Conservation (phyloP, 192 early-diverging fungal genomes). For the Coemansia sp. region DNA sequence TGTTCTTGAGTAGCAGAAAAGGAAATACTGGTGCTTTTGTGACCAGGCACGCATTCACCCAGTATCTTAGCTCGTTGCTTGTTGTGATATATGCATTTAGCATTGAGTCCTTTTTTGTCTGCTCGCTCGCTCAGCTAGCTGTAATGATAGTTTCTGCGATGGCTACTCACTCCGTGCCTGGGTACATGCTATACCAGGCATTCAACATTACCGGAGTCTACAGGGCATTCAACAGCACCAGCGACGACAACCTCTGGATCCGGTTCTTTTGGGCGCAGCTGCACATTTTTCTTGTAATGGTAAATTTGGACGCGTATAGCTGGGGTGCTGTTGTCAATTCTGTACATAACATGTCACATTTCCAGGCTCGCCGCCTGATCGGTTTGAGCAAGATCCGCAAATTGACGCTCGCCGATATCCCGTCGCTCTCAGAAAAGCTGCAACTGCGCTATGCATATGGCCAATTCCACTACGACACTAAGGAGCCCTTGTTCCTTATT, state of each 20-base stretch:
- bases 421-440: slow-evolving; percentile 25
- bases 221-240: background rate
- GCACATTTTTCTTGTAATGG: background rate
- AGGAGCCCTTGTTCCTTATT: slow-evolving; percentile 38
- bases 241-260: background rate
- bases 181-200: background rate
- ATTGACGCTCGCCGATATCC: slow-evolving; percentile 22
- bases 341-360: background rate
- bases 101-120: background rate
- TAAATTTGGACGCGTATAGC: background rate
- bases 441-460: slow-evolving; percentile 8
- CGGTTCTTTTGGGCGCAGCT: background rate
- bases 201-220: slow-evolving; percentile 6
- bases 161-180: slow-evolving; percentile 1
- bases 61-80: background rate
- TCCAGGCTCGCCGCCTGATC: slow-evolving; percentile 27
- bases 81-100: background rate
- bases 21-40: background rate
- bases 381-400: slow-evolving; percentile 18
- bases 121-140: background rate
- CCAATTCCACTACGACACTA: slow-evolving; percentile 34
- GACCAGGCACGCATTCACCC: background rate
- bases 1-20: background rate
- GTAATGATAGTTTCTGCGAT: background rate
- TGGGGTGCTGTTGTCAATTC: too few relatives aligned